Base-by-base conservation (phyloP, 2,329 filamentous ascomycete species). In the Hymenoscyphus salicellus region DNA sequence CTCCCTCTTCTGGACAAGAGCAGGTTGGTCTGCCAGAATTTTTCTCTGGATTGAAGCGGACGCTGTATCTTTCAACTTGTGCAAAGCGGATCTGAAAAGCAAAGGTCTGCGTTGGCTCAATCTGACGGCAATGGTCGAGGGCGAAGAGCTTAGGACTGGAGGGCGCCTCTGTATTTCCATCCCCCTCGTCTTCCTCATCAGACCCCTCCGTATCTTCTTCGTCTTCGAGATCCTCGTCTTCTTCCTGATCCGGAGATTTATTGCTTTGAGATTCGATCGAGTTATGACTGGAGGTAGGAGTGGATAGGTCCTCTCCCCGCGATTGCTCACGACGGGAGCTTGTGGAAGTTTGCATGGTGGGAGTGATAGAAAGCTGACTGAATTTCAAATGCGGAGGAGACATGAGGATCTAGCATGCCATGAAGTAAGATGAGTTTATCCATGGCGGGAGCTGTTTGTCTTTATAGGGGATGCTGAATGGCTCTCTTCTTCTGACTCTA, bases 71-170 rank as follows among this genome's bases (percentile, higher is more conserved):
- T 55, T 71, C 43, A 2, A 74, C 68, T 20, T 73, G 63, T 8
- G 72, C 71, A 55, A 67, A 70, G 16, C 69, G 71, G 16, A 74
- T 69, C 56, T 74, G 72, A 49, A 74, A 75, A 49, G 72, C 71
- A 63, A 71, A 75, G 28, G 57, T 55, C 23, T 61, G 55, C 33
- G 57, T 55, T 20, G 60, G 55, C 33, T 60, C 66, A 60, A 67
- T 60, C 62, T 71, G 65, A 55, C 71, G 68, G 61, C 72, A 72
- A 65, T 71, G 66, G 61, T 73, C 68, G 36, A 71, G 65, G 46
- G 71, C 69, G 62, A 71, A 67, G 7, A 69, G 33, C 14, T 17
- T 58, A n/a, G 41, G 46, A 43, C 46, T 60, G 60, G 20, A 52
- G 11, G 49, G 41, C 5, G 38, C 28, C 36, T 56, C 41, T 26